Evolutionary conservation across 192 early-diverging fungal genomes (phyloP).

Genomic region (Powellomyces hirtus): DNA sequence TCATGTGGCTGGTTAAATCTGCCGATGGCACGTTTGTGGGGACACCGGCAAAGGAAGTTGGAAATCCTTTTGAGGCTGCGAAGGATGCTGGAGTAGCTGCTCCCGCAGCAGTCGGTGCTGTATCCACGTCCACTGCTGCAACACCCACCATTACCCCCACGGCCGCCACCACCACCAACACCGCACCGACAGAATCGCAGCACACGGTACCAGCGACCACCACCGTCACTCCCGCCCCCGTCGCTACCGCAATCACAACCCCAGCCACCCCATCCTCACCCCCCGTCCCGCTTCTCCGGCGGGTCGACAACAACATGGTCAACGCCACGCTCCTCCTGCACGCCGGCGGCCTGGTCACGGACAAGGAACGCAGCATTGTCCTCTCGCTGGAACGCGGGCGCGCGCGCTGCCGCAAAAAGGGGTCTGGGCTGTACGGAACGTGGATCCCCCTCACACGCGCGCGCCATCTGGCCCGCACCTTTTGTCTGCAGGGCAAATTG

Average conservation of each 20-base stretch:
- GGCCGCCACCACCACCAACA: too few species aligned
- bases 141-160: not conserved
- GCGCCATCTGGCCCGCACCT: constrained; percentile 75
- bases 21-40: not conserved
- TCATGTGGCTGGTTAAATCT: constrained; percentile 16
- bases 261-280: not conserved
- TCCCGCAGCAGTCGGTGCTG: not conserved
- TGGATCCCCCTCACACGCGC: constrained; percentile 91
- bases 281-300: constrained; percentile 57
- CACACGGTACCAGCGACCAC: not conserved
- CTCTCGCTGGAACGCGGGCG: constrained; percentile 80
- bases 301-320: constrained; percentile 81
- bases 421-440: constrained; percentile 75
- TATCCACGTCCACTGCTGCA: not conserved
- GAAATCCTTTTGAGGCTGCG: not conserved
- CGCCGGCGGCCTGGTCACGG: constrained; percentile 83
- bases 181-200: too few species aligned
- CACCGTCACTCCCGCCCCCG: not conserved
- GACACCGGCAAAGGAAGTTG: constrained; percentile 14
- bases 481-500: constrained; percentile 72
- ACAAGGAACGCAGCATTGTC: constrained; percentile 79
- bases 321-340: constrained; percentile 81
- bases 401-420: constrained; percentile 69
- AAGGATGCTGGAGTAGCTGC: not conserved
- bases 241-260: not conserved